Base-by-base conservation (phyloP, 345 rosid genomes). In the Syzygium grande region DNA sequence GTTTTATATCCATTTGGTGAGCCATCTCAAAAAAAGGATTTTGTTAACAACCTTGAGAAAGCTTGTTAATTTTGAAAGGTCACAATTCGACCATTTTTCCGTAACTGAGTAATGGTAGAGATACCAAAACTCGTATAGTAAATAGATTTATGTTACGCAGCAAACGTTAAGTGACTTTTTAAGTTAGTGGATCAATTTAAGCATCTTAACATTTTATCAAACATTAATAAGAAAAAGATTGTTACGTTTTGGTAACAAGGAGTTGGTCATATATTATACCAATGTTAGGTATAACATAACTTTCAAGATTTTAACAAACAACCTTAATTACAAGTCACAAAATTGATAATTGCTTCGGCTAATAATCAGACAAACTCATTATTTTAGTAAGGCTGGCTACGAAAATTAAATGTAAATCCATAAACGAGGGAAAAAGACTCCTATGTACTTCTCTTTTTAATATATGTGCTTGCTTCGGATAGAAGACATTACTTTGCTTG, bases 401-500 rank as follows among this genome's bases (percentile, higher is more conserved):
- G 9, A 27, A 27, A 63, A n/a, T 13, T 15, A 63, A 29, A 29
- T 63, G 9, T 14, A 63, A n/a, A n/a, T 61, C 38, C 34, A 7
- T 9, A n/a, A n/a, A 13, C n/a, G 15, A 63, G 29, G 25, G 25
- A 23, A 22, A 22, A 55, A 43, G 7, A 43, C 46, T 43, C 46
- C 46, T 43, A 43, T 43, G 46, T 43, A 43, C 7, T 43, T 43
- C 46, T 43, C 46, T 43, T 43, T 43, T 5, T 6, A 43, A 55
- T 55, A 22, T 8, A 55, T 9, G 59, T 55, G 27, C 65, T 59
- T 59, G 51, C 15, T 25, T 68, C 83, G 90, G 89, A 88, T 93
- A 80, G 90, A 90, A 41, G 15, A 86, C 73, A 83, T 87, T 55
- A 55, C 11, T 55, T 22, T 55, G 11, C 59, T 79, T 59, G 91